A percentile compares a stretch with the other conserved stretches of the same genome.
phyloP scores from a whole-genome alignment of 2,329 filamentous ascomycete species.

The Curvularia hawaiiensis region DNA sequence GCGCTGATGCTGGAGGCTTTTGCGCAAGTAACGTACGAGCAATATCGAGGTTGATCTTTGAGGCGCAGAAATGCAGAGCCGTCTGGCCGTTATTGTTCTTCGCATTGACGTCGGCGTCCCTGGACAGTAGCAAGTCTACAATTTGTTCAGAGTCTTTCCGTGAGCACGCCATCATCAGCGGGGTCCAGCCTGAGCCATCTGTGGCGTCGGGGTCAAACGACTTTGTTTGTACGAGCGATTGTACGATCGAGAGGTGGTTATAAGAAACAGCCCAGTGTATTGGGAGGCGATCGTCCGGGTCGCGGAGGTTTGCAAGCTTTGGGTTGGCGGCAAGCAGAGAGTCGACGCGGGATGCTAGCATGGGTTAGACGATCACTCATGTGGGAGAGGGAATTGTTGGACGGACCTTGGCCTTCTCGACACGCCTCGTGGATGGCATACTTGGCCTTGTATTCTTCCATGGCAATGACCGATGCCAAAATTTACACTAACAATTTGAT shows the following conservation, averaged over 20 bases:
- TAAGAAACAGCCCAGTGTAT: conserved; percentile 94
- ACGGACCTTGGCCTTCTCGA: conserved; percentile 79
- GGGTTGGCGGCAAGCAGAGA: conserved; percentile 78
- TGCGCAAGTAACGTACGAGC: conserved; percentile 77
- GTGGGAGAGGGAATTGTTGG: conserved; percentile 3
- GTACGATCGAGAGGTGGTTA: conserved; percentile 76
- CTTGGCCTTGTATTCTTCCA: conserved; percentile 56
- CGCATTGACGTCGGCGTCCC: conserved; percentile 73
- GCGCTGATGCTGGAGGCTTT: conserved; percentile 69
- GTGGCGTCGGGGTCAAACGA: conserved; percentile 83
- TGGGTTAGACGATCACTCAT: conserved; percentile 60
- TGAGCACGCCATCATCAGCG: conserved; percentile 81
- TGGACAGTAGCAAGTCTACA: conserved; percentile 69
- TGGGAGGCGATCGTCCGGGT: conserved; percentile 86
- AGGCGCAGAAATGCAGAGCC: conserved; percentile 87
- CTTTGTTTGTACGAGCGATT: conserved; percentile 71
- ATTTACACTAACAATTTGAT: not conserved
- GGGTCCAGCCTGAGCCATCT: conserved; percentile 82
- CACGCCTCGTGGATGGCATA: conserved; percentile 88
- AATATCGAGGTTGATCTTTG: conserved; percentile 84
- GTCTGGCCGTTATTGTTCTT: conserved; percentile 78
- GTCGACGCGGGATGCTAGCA: conserved; percentile 70
- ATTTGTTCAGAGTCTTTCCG: conserved; percentile 73
- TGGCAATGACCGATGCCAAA: not conserved
- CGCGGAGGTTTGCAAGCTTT: conserved; percentile 72